Percentiles rank a stretch among this genome's conserved stretches.
phyloP scores from a whole-genome alignment of 1,284 basidiomycete species.

The Papiliotrema laurentii region DNA sequence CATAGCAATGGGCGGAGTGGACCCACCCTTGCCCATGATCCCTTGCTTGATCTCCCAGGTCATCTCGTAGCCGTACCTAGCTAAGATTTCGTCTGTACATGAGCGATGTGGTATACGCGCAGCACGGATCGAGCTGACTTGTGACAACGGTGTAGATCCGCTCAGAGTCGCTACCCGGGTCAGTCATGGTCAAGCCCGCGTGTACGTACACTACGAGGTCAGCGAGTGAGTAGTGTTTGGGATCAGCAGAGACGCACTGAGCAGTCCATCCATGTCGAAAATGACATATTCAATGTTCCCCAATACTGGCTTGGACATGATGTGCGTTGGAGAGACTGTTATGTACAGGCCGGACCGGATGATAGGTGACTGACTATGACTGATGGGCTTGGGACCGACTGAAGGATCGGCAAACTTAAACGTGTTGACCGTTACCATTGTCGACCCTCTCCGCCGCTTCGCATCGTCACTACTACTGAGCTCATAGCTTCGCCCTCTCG shows the following conservation, averaged over 20 bases:
- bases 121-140: slow-evolving; percentile 5
- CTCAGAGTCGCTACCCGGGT: slow-evolving; percentile 29
- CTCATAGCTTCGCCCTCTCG: too few species aligned
- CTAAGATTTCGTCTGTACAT: slow-evolving; percentile 35
- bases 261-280: slow-evolving; percentile 49
- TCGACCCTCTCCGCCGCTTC: too few species aligned
- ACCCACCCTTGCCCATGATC: slow-evolving; percentile 46
- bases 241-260: slow-evolving; percentile 22
- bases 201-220: slow-evolving; percentile 23
- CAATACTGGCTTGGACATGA: slow-evolving; percentile 9
- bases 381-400: too few species aligned
- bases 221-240: background rate
- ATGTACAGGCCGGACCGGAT: too few species aligned
- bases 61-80: slow-evolving; percentile 41
- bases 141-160: slow-evolving; percentile 46
- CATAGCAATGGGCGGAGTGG: background rate
- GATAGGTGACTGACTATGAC: too few species aligned
- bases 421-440: too few species aligned
- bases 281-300: slow-evolving; percentile 45
- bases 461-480: too few species aligned
- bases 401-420: too few species aligned
- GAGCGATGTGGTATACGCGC: background rate
- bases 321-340: too few species aligned
- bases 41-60: slow-evolving; percentile 49
- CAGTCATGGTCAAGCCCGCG: background rate